Evolutionary conservation across 2,329 filamentous ascomycete species (phyloP).

Genomic region (Sporothrix phasma): DNA sequence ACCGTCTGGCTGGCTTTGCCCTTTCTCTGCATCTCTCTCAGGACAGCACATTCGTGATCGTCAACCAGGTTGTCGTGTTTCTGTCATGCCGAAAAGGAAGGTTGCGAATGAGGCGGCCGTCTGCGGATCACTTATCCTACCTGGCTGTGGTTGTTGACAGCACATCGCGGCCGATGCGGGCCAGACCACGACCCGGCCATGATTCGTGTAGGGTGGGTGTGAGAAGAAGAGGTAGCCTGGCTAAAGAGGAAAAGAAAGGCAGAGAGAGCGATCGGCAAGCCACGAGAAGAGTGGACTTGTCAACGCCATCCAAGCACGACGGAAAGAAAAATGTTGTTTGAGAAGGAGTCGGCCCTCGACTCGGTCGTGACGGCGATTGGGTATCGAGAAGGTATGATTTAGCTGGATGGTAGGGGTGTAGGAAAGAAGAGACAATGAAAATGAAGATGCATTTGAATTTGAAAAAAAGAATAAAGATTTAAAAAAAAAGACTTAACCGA

Average conservation of each 20-base stretch:
- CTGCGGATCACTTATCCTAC: neutral
- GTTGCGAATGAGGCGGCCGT: neutral
- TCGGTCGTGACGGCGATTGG: neutral
- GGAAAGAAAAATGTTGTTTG: neutral
- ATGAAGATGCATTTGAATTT: too few species aligned
- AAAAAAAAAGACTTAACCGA: neutral
- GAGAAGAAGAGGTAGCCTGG: neutral
- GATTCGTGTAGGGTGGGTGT: neutral
- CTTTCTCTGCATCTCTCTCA: neutral
- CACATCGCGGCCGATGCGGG: neutral
- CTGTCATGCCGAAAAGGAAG: neutral
- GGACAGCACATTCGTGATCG: neutral
- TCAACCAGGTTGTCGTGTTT: neutral
- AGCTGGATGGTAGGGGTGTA: neutral
- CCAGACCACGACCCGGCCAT: neutral
- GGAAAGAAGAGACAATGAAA: neutral
- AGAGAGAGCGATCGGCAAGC: neutral
- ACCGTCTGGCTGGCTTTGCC: neutral
- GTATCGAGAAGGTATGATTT: neutral
- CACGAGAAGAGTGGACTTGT: neutral
- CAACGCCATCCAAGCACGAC: neutral
- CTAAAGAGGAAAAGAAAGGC: neutral
- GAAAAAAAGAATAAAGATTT: neutral
- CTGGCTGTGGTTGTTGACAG: neutral
- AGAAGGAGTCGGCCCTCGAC: slow-evolving; percentile 6